A percentile compares a stretch with the other conserved stretches of the same genome.
These are phyloP conservation scores for Fusarium multiceps DNA, from an alignment of 2,329 filamentous ascomycete species.

Conservation along the genomic window DNA sequence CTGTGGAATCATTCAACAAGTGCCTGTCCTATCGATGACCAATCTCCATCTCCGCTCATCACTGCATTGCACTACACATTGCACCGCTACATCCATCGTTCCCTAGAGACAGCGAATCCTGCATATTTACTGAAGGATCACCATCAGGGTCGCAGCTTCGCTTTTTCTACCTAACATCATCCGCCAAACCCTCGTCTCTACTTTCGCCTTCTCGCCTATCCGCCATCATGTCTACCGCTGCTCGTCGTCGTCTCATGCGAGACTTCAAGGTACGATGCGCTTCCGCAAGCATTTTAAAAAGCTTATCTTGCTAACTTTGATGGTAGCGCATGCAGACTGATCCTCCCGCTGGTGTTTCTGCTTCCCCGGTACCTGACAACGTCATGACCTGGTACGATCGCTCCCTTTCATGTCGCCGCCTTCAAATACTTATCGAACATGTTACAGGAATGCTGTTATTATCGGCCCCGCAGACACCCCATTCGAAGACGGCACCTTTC, in stretches of 20 bases:
- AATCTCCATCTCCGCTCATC: conserved; percentile 43
- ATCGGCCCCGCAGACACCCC: conserved; percentile 97
- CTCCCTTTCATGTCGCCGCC: conserved; percentile 12
- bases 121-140: neutral
- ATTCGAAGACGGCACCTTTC: conserved; percentile 97
- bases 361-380: conserved; percentile 94
- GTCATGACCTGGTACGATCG: conserved; percentile 91
- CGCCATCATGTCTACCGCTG: conserved; percentile 81
- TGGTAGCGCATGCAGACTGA: conserved; percentile 97
- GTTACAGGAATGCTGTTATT: conserved; percentile 92
- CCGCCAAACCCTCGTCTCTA: conserved; percentile 1
- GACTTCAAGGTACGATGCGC: conserved; percentile 89
- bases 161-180: conserved; percentile 1
- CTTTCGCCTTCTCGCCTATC: conserved; percentile 17
- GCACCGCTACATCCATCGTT: conserved; percentile 27
- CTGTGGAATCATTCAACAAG: conserved; percentile 28
- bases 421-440: conserved; percentile 32
- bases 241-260: conserved; percentile 95
- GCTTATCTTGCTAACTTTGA: conserved; percentile 19
- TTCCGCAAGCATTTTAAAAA: neutral
- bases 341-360: conserved; percentile 94
- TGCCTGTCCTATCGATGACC: conserved; percentile 37
- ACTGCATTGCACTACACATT: conserved; percentile 18
- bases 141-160: neutral
- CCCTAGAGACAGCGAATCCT: conserved; percentile 19